Percentiles rank a stretch among this genome's conserved stretches.
phyloP scores from a whole-genome alignment of 129 eudicot species.

The Saussurea involucrata region DNA sequence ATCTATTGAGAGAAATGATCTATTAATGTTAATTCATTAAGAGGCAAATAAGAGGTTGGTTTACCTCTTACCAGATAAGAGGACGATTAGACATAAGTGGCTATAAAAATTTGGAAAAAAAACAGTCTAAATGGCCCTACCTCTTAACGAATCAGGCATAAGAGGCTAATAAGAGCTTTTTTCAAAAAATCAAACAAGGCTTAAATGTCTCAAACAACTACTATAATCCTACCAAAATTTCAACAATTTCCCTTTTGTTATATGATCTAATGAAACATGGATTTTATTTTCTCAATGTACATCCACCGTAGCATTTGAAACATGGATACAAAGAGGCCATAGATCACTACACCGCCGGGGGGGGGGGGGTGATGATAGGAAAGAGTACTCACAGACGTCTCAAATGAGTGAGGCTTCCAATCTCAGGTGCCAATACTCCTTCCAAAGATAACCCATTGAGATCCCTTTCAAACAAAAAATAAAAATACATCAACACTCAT shows the following conservation, averaged over 20 bases:
- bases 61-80: too few relatives aligned
- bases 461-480: constrained; percentile 43
- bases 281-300: background rate
- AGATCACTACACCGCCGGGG: background rate
- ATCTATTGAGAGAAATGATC: too few relatives aligned
- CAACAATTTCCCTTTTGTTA: background rate
- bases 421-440: constrained; percentile 75
- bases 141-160: too few relatives aligned
- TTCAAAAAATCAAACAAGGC: too few relatives aligned
- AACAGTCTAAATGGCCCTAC: too few relatives aligned
- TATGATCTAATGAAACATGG: background rate
- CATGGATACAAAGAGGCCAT: constrained; percentile 3
- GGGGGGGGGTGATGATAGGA: background rate
- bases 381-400: constrained; percentile 70
- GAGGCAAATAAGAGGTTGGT: too few relatives aligned
- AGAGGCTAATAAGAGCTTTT: too few relatives aligned
- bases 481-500: background rate
- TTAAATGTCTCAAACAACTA: background rate
- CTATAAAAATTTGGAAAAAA: too few relatives aligned
- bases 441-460: constrained; percentile 63
- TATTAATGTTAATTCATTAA: too few relatives aligned
- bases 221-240: background rate
- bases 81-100: too few relatives aligned
- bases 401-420: constrained; percentile 67
- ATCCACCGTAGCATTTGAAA: background rate